phyloP scores from a whole-genome alignment of 768 basidiomycete species.

The Suillus subaureus region DNA sequence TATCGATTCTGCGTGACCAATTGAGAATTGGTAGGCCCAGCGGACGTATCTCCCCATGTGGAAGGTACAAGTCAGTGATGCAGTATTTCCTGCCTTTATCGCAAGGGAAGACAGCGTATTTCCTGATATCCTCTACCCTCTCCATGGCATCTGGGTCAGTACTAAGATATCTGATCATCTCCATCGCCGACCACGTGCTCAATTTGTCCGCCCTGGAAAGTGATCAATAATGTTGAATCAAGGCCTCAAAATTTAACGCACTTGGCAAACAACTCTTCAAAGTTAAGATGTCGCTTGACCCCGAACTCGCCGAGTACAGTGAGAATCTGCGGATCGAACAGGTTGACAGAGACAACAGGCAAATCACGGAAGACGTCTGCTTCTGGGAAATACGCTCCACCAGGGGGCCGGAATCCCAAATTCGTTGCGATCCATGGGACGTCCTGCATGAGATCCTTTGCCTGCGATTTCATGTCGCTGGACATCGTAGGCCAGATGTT shows the following conservation, averaged over 20 bases:
- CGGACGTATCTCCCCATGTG: conserved; percentile 61
- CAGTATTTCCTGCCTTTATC: conserved; percentile 8
- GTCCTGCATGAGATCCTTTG: conserved; percentile 49
- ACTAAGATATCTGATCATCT: conserved; percentile 82
- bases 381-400: conserved; percentile 78
- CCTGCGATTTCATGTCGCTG: conserved; percentile 45
- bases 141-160: conserved; percentile 49
- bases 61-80: conserved; percentile 76
- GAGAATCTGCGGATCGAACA: conserved; percentile 57
- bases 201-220: conserved; percentile 70
- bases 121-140: conserved; percentile 2
- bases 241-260: conserved; percentile 26
- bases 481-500: conserved; percentile 63
- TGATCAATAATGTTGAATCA: conserved; percentile 7
- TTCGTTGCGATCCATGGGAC: conserved; percentile 74
- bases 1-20: conserved; percentile 47
- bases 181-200: conserved; percentile 80
- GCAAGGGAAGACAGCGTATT: conserved; percentile 10
- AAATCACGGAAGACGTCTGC: conserved; percentile 91
- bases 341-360: conserved; percentile 60
- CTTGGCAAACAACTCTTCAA: conserved; percentile 85
- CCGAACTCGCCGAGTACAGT: conserved; percentile 64
- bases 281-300: conserved; percentile 79
- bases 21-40: conserved; percentile 82
- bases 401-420: conserved; percentile 66